Evolutionary conservation across 371 early-diverging fungal species (phyloP), one percentile per base, ranked within the genome.

Genomic region (Mucor plumbeus): DNA sequence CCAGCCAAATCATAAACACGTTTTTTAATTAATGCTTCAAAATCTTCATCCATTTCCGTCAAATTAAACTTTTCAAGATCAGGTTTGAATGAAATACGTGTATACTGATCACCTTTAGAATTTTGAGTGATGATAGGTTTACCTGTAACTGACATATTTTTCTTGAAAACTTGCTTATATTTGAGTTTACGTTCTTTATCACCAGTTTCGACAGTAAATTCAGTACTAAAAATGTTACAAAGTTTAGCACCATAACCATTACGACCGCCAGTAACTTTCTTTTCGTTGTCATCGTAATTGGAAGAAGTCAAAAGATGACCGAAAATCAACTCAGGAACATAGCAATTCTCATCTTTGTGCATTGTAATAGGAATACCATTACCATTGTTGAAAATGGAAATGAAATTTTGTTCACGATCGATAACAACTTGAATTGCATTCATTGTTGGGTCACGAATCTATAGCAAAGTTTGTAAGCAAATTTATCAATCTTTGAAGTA

Each of bases 171-270:
- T 71, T 98, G 99, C 69, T 86, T 90, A 80, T 92, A 96, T 71
- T 91, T 94, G 54, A 92, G 85, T 38, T 88, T 82, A 21, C 85
- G 83, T 21, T 81, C 82, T 31, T 84, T 85, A 76, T 98, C 97
- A 0, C 94, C 95, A 0, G 99, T 99, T 81, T 99, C 99, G 10
- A 99, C 96, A 38, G 88, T 90, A 77, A 99, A 99, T 83, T 97
- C 94, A 5, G 87, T 94, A 71, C 94, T 94, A 72, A 99, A 99
- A 59, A 99, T 99, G 73, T 99, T 99, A 84, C 99, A 98, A 13
- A 99, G 89, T 78, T 99, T 99, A 41, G 99, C 99, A 63, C 99
- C 99, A 77, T 97, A 99, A 54, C 99, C 99, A 79, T 99, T 99
- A 55, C 99, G 87, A 35, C 99, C 99, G 74, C 99, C 99, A 7